Conservation (phyloP, 2,329 filamentous ascomycete species). For the Westerdykella ornata region DNA sequence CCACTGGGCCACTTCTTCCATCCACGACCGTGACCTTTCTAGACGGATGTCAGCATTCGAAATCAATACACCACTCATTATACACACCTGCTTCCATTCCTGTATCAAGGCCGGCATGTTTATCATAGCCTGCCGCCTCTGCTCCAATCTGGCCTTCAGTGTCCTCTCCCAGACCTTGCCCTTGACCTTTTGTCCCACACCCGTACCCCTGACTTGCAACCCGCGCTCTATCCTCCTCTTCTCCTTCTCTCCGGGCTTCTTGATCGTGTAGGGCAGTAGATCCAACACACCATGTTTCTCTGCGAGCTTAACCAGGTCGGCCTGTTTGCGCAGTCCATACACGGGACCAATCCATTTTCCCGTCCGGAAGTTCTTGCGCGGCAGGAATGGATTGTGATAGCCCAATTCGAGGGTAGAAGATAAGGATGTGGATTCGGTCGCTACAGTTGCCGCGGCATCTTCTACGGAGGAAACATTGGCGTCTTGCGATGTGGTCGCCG, state of each 20-base stretch:
- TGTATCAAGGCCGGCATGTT: slow-evolving; percentile 89
- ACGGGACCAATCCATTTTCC: slow-evolving; percentile 77
- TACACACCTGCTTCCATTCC: slow-evolving; percentile 81
- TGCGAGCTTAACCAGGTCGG: slow-evolving; percentile 83
- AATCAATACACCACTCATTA: neutral
- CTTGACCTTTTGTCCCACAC: slow-evolving; percentile 89
- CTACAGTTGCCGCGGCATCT: slow-evolving; percentile 21
- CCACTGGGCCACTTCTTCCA: slow-evolving; percentile 65
- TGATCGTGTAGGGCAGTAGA: slow-evolving; percentile 67
- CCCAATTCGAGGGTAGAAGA: slow-evolving; percentile 37
- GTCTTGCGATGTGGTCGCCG: slow-evolving; percentile 25
- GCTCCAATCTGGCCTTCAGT: slow-evolving; percentile 74
- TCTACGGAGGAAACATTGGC: slow-evolving; percentile 38
- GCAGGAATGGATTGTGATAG: slow-evolving; percentile 72
- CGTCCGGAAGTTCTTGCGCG: slow-evolving; percentile 69
- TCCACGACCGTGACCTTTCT: slow-evolving; percentile 64
- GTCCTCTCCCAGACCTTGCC: slow-evolving; percentile 89
- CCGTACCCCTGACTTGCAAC: slow-evolving; percentile 82
- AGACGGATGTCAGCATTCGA: slow-evolving; percentile 33
- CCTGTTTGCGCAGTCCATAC: slow-evolving; percentile 79
- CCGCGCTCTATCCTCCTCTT: slow-evolving; percentile 70
- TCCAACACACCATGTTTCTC: slow-evolving; percentile 71
- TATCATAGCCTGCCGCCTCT: slow-evolving; percentile 85
- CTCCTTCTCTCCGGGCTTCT: slow-evolving; percentile 66
- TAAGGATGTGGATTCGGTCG: neutral